Base-by-base conservation (phyloP, 257 asterid genomes). In the Plantago ovata region DNA sequence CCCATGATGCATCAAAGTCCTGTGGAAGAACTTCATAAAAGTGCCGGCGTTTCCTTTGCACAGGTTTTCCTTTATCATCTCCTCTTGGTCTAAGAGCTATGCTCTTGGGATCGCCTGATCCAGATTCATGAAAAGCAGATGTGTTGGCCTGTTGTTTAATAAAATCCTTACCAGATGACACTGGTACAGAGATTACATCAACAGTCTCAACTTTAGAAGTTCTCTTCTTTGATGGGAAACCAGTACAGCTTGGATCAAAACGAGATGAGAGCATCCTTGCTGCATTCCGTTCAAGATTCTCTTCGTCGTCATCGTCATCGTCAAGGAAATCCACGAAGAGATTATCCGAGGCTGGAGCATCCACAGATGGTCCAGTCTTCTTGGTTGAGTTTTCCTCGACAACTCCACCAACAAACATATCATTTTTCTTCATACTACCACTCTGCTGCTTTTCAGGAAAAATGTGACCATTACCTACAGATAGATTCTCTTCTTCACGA, bases 231-330 rank as follows among this genome's bases (percentile, higher is more conserved):
- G 86, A 71, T 41, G 84, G 75, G 76, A 84, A 89, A 24, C 94
- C 90, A 9, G 97, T 93, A 84, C 96, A 94, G 11, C 81, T 79
- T 28, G 99, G 99, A 77, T 94, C 99, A 72, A 94, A 94, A 68
- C 96, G 77, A 69, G 97, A 89, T 15, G 99, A 94, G 20, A 94
- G 90, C 99, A 94, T 94, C 86, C 96, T 81, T 28, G 97, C 97
- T 13, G 99, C 99, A 66, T 89, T 94, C 67, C 75, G 81, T 77
- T 94, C 96, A 13, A 94, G 97, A 64, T 91, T 91, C 80, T 85
- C 98, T 80, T 87, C 96, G 67, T 92, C 96, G 39, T 93, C 93
- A 12, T 89, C 96, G 2, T 84, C 98, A 10, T 89, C 97, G 55
- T 81, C 91, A 56, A 77, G 79, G 61, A 76, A 62, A 75, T 72